phyloP scores from a whole-genome alignment of 176 grass and related monocot species.

The Cenchrus fungigraminus region DNA sequence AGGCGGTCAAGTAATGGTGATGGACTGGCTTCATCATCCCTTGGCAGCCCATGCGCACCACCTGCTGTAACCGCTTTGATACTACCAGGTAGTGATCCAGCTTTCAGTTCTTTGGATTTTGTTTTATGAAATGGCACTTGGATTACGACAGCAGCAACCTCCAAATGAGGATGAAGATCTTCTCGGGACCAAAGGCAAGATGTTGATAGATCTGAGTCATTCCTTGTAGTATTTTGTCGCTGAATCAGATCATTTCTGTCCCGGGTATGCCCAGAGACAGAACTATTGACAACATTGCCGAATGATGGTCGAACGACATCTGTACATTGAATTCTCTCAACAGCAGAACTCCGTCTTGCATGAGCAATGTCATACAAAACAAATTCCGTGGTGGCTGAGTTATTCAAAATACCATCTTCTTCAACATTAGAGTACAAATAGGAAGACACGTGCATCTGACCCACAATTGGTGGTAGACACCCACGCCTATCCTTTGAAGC shows the following conservation, averaged over 20 bases:
- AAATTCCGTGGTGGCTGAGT: slow-evolving; percentile 88
- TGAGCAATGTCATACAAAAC: slow-evolving; percentile 92
- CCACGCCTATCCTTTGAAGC: slow-evolving; percentile 57
- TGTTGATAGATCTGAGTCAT: slow-evolving; percentile 53
- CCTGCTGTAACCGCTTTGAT: slow-evolving; percentile 70
- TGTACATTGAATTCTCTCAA: slow-evolving; percentile 55
- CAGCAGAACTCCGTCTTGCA: slow-evolving; percentile 66
- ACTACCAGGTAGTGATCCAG: slow-evolving; percentile 31
- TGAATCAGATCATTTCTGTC: slow-evolving; percentile 56
- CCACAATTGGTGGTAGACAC: slow-evolving; percentile 67
- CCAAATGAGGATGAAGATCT: slow-evolving; percentile 84
- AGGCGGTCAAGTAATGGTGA: slow-evolving; percentile 83
- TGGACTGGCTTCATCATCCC: slow-evolving; percentile 66
- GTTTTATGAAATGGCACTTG: slow-evolving; percentile 76
- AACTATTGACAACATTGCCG: slow-evolving; percentile 40
- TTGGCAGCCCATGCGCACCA: slow-evolving; percentile 77
- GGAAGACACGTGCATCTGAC: slow-evolving; percentile 96
- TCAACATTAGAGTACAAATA: slow-evolving; percentile 82
- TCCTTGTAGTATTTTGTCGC: slow-evolving; percentile 43
- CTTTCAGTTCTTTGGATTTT: slow-evolving; percentile 55
- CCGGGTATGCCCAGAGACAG: slow-evolving; percentile 36
- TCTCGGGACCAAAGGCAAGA: slow-evolving; percentile 76
- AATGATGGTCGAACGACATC: slow-evolving; percentile 49
- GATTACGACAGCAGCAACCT: slow-evolving; percentile 73
- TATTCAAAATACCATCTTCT: slow-evolving; percentile 67